phyloP scores from a whole-genome alignment of 306 rosid species.

The Cucurbita moschata region DNA sequence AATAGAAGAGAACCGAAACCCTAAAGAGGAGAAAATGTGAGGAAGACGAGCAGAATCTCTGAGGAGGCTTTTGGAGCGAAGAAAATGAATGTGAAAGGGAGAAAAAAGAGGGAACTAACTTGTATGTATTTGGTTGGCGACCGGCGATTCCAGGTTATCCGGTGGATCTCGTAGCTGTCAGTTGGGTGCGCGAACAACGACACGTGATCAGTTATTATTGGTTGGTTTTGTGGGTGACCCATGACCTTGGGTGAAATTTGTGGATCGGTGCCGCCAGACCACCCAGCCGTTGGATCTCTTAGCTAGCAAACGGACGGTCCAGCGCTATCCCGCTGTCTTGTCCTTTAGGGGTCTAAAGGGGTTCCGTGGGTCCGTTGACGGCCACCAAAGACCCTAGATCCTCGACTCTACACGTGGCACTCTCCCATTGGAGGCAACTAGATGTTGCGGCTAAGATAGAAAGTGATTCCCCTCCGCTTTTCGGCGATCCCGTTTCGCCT shows the following conservation, averaged over 20 bases:
- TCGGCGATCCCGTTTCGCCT: neutral
- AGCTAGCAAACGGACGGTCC: constrained; percentile 11
- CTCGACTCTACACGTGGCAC: neutral
- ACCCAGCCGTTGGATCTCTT: constrained; percentile 36
- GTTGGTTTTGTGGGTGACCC: constrained; percentile 4
- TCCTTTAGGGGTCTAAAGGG: neutral
- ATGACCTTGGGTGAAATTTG: constrained; percentile 9
- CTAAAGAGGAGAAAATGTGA: constrained; percentile 3
- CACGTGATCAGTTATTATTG: constrained; percentile 26
- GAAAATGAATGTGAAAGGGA: constrained; percentile 11
- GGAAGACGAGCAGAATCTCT: constrained; percentile 9
- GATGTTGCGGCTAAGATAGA: neutral
- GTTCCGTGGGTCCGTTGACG: neutral
- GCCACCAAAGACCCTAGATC: neutral
- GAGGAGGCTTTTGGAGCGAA: neutral
- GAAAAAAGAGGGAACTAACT: constrained; percentile 8
- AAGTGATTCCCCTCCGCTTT: neutral
- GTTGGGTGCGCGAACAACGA: constrained; percentile 10
- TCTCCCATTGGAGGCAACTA: neutral
- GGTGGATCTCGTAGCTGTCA: constrained; percentile 14
- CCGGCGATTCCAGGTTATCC: constrained; percentile 38
- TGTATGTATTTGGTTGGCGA: constrained; percentile 21
- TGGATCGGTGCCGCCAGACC: constrained; percentile 6
- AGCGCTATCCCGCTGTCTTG: neutral
- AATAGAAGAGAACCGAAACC: neutral